Evolutionary conservation across 257 asterid genomes (phyloP), one percentile per base, ranked within the genome.

Genomic region (Prunella vulgaris): DNA sequence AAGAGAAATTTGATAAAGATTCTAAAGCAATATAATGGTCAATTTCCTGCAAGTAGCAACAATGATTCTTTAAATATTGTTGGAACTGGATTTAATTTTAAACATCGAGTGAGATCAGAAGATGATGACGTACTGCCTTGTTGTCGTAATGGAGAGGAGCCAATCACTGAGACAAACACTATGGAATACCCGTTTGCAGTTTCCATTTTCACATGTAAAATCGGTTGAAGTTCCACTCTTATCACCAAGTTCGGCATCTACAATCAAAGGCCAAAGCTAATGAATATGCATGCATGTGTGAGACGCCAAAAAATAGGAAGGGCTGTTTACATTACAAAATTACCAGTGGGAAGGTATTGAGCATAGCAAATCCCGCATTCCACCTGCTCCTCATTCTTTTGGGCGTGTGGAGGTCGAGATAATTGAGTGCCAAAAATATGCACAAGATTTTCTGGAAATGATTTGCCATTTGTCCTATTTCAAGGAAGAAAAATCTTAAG

Each of bases 361-460:
- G 97, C 88, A 81, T 88, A 91, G 65, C 97, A 91, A 70, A 91
- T 84, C 71, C 96, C 96, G 42, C 97, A 91, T 80, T 91, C 97
- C 52, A 74, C 64, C 77, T 84, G 90, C 78, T 81, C 85, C 68
- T 87, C 95, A 9, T 71, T 79, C 81, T 81, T 79, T 69, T 71
- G 73, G 33, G 63, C 65, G 60, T 64, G 56, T 10, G 84, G 84
- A 75, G 88, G 88, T 72, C 73, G 73, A 44, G 78, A 88, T 64
- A 88, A 78, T 76, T 76, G 84, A 76, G 81, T 79, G 52, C 82
- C 87, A 67, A 91, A 77, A 71, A 88, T 49, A 38, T 67, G 40
- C 7, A 38, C 78, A 56, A 91, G 86, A 82, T 91, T 91, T 73
- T 83, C 88, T 10, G 80, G 63, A 75, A 83, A 81, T 20, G 86